Evolutionary conservation across 345 rosid genomes (phyloP), one percentile per base, ranked within the genome.

Genomic region (Crucihimalaya himalaica): DNA sequence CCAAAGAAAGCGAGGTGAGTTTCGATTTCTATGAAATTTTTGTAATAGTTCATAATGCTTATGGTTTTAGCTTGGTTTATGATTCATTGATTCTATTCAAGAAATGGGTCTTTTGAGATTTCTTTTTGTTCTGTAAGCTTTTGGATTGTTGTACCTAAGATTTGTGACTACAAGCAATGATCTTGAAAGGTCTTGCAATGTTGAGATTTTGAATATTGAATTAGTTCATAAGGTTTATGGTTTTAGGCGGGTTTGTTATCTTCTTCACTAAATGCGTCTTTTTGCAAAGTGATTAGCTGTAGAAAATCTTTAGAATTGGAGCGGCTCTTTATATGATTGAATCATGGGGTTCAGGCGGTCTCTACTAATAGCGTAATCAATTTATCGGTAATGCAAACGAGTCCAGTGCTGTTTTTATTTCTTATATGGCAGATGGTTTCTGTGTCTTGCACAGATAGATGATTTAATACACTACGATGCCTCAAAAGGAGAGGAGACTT

Each of bases 1-100:
- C 96, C 58, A 90, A 68, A 82, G 92, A 90, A 14, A 90, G 92
- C 76, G 96, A 90, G 90, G 98, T 89, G 52, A 48, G 86, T 81
- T 68, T 20, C 4, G 1, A 0, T 34, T 34, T 25, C 1, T 25
- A 2, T n/a, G 42, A 3, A 16, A 31, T 31, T 7, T 19, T 31
- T 18, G 19, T 12, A 42, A 1, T 37, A 5, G 45, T 20, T 56
- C 54, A 23, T 6, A 48, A 20, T 51, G 68, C 28, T 47, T 58
- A 11, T 32, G 48, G 20, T 40, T 27, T 58, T 10, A 6, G 73
- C 14, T 56, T 50, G 46, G 46, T 66, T 32, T 50, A 23, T 23
- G 25, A 23, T 23, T 23, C 25, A 23, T 21, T 32, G 47, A 35
- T 66, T 45, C 21, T 35, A 10, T 5, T 31, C 59, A 34, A 14